Percentiles rank a stretch among this genome's conserved stretches.
Conservation (phyloP, 305 asterid genomes). For the Stenogyne calaminthoides region DNA sequence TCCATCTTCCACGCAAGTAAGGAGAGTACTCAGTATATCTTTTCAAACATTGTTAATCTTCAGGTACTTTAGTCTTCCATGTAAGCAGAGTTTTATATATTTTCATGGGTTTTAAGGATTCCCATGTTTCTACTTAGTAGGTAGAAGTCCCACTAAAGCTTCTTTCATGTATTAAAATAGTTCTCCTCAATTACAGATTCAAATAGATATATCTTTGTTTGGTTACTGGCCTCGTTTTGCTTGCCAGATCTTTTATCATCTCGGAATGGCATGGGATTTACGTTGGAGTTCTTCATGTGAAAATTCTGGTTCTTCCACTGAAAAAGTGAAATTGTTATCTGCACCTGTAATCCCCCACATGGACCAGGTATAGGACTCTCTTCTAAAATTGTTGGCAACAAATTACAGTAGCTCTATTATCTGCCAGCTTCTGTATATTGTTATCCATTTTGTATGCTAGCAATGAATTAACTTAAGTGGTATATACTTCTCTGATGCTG, state of each 20-base stretch:
- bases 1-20: slow-evolving; percentile 85
- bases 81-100: slow-evolving; percentile 26
- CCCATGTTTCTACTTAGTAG: slow-evolving; percentile 23
- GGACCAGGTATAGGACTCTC: slow-evolving; percentile 59
- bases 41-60: slow-evolving; percentile 79
- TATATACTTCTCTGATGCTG: slow-evolving; percentile 19
- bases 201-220: slow-evolving; percentile 3
- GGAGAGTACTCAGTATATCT: slow-evolving; percentile 92
- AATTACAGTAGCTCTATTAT: slow-evolving; percentile 7
- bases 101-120: slow-evolving; percentile 14
- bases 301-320: slow-evolving; percentile 44
- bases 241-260: slow-evolving; percentile 85
- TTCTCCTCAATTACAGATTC: slow-evolving; percentile 7
- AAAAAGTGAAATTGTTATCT: slow-evolving; percentile 42
- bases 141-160: slow-evolving; percentile 16
- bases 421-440: slow-evolving; percentile 11
- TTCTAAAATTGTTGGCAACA: slow-evolving; percentile 8
- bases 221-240: slow-evolving; percentile 29
- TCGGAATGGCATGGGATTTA: slow-evolving; percentile 90
- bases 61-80: slow-evolving; percentile 57
- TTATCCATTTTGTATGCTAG: slow-evolving; percentile 18
- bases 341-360: slow-evolving; percentile 65
- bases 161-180: slow-evolving; percentile 18
- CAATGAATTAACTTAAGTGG: slow-evolving; percentile 8
- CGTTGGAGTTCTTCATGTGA: slow-evolving; percentile 64